Percentiles rank a stretch among this genome's conserved stretches.
Conservation (phyloP, 805 yeast genomes). For the Ogataea neopini region DNA sequence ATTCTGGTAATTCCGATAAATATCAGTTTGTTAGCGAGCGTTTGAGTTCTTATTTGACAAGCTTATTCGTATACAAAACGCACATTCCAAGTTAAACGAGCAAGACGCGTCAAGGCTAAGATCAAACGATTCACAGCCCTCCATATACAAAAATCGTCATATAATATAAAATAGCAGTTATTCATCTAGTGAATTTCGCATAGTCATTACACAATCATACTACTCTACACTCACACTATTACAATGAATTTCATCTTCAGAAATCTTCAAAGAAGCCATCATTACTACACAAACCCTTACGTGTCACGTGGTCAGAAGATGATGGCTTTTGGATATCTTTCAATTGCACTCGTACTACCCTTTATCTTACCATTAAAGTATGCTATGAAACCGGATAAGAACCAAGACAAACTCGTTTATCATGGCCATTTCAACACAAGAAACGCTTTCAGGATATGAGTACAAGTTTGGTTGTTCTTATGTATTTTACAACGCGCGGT, state of each 20-base stretch:
- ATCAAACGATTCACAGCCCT: background rate
- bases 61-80: background rate
- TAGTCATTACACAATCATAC: too few species aligned
- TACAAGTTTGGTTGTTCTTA: background rate
- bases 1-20: slow-evolving; percentile 8
- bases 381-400: slow-evolving; percentile 22
- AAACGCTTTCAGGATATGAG: slow-evolving; percentile 34
- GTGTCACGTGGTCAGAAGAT: slow-evolving; percentile 23
- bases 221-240: background rate
- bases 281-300: slow-evolving; percentile 13
- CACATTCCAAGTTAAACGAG: slow-evolving; percentile 7
- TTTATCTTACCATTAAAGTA: slow-evolving; percentile 36
- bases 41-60: background rate
- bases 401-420: slow-evolving; percentile 15
- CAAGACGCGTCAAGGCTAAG: background rate
- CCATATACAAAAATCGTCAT: background rate
- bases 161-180: background rate
- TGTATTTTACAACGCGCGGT: background rate
- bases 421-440: slow-evolving; percentile 33
- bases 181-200: background rate
- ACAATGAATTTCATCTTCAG: slow-evolving; percentile 10
- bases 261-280: slow-evolving; percentile 12
- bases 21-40: slow-evolving; percentile 5
- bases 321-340: slow-evolving; percentile 32
- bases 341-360: slow-evolving; percentile 38